Percentiles rank a stretch among this genome's conserved stretches.
phyloP scores from a whole-genome alignment of 2,329 filamentous ascomycete species.

The Bretziella fagacearum region DNA sequence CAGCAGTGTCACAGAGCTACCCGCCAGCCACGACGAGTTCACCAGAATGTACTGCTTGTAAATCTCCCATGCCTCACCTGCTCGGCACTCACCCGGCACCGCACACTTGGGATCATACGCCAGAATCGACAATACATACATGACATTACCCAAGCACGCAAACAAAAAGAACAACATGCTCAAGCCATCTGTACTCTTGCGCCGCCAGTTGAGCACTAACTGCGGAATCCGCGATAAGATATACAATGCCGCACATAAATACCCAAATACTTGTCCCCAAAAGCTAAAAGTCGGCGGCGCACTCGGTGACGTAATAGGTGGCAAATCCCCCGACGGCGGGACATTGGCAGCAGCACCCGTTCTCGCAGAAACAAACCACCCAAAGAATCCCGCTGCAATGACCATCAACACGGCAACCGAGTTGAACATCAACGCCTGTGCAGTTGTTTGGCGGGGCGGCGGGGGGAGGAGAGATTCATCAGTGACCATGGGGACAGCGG shows the following conservation, averaged over 20 bases:
- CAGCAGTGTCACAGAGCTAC: conserved; percentile 72
- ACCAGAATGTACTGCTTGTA: conserved; percentile 76
- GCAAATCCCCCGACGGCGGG: not conserved
- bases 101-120: conserved; percentile 65
- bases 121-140: conserved; percentile 81
- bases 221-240: conserved; percentile 82
- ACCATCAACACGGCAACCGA: conserved; percentile 61
- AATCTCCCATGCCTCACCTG: conserved; percentile 46
- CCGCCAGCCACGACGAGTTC: conserved; percentile 79
- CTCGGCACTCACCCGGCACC: conserved; percentile 32
- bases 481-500: conserved; percentile 59
- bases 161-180: conserved; percentile 93
- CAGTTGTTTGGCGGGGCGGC: conserved; percentile 26
- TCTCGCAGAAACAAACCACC: conserved; percentile 60
- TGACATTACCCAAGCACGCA: conserved; percentile 86
- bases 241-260: conserved; percentile 77
- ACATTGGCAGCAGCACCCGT: conserved; percentile 2
- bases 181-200: conserved; percentile 85
- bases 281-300: conserved; percentile 44
- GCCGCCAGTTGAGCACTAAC: conserved; percentile 75
- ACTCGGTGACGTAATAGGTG: not conserved
- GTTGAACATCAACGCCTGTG: conserved; percentile 56
- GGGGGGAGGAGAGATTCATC: conserved; percentile 25
- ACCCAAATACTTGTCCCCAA: conserved; percentile 81
- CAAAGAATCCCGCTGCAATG: conserved; percentile 62